phyloP scores from a whole-genome alignment of 169 alveolate species.

The Pseudocohnilembus persalinus region DNA sequence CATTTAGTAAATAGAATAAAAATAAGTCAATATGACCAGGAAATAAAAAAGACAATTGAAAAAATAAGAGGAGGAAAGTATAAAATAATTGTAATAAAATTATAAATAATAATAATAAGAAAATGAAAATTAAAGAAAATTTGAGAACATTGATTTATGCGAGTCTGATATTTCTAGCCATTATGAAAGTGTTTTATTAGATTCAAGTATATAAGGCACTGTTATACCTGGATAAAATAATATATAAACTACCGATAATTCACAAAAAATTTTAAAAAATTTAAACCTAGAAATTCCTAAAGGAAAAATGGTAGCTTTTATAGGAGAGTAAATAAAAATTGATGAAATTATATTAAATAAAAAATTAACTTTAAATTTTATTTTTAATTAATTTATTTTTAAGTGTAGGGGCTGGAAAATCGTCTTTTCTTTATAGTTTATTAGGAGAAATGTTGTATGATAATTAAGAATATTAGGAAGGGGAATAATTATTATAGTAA shows the following conservation, averaged over 20 bases:
- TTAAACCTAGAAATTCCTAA: constrained; percentile 19
- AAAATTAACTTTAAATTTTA: background rate
- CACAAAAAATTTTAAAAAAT: constrained; percentile 9
- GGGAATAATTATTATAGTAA: constrained; percentile 51
- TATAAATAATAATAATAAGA: background rate
- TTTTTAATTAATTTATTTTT: background rate
- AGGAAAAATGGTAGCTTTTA: constrained; percentile 35
- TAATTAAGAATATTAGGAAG: background rate
- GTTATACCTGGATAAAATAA: background rate
- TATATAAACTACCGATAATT: background rate
- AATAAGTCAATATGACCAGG: too few relatives aligned
- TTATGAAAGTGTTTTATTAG: too few relatives aligned
- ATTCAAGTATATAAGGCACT: background rate
- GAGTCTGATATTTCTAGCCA: too few relatives aligned
- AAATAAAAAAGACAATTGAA: too few relatives aligned
- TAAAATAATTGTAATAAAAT: too few relatives aligned
- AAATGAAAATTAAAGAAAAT: background rate
- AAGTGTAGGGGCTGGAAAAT: constrained; percentile 45
- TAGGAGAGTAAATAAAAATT: constrained; percentile 33
- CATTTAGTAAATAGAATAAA: too few relatives aligned
- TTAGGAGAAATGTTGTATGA: constrained; percentile 42
- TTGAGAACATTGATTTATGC: background rate
- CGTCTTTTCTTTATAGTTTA: constrained; percentile 26
- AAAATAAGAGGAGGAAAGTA: too few relatives aligned
- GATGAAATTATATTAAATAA: too few relatives aligned